Base-by-base conservation (phyloP, 352 stramenopile species). In the Pythium brachiatum region DNA sequence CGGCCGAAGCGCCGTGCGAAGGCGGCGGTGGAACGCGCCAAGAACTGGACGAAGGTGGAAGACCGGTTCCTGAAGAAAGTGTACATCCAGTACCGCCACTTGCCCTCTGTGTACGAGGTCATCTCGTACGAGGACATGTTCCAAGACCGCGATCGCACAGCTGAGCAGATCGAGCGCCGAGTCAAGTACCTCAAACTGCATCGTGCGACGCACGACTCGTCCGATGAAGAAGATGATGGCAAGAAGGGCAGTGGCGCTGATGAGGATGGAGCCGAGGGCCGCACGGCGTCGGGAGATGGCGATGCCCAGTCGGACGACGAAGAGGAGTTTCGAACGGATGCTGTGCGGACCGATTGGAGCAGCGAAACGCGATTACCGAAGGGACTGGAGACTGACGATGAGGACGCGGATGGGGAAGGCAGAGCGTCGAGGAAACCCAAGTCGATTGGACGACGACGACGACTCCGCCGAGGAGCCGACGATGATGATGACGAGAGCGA, bases 101-200 rank as follows among this genome's bases (percentile, higher is more conserved):
- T 95, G 29, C 84, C 84, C 20, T 92, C 81, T 0, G 86, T 92
- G 21, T 94, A 91, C 58, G 86, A 95, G 53, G 85, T 94, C 25
- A 88, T 95, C 64, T 92, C 84, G 59, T 94, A 93, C 56, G 86
- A 95, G 73, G 86, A 95, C 48, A 93, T 95, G 84, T 94, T 95
- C 48, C 86, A 95, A 64, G 86, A 95, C 38, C 81, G 83, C 29
- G 83, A 95, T 26, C 81, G 86, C 50, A 94, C 86, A 0, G 62
- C 84, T 7, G 81, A 93, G 54, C 86, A 95, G 64, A 95, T 95
- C 29, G 80, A 94, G 57, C 84, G 83, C 8, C 86, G 86, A 50
- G 83, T 93, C 8, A 92, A 93, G 53, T 86, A 82, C 60, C 66
- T 95, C 36, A 92, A 91, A 60, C 68, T 94, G 31, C 80, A 92